Percentiles rank a stretch among this genome's conserved stretches.
Evolutionary conservation across 2,329 filamentous ascomycete genomes (phyloP).

Genomic region (Aureobasidium sp.): DNA sequence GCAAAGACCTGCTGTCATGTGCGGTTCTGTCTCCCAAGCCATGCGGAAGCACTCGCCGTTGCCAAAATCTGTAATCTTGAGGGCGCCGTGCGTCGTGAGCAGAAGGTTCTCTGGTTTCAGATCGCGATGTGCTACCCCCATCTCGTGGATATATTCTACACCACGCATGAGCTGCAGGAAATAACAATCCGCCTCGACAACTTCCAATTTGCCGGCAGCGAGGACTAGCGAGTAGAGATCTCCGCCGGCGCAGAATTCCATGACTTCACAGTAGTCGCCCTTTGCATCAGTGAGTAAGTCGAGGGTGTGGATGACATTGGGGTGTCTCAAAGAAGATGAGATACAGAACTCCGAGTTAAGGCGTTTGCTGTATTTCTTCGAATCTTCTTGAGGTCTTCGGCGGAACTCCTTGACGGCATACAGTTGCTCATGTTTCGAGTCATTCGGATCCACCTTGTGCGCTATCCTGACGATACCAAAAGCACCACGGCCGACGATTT

Average conservation of each 20-base stretch:
- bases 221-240: conserved; percentile 92
- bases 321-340: conserved; percentile 89
- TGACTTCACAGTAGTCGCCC: conserved; percentile 96
- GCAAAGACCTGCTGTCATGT: conserved; percentile 96
- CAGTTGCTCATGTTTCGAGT: conserved; percentile 70
- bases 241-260: conserved; percentile 97
- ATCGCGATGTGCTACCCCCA: conserved; percentile 96
- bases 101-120: conserved; percentile 95
- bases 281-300: conserved; percentile 93
- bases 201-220: conserved; percentile 82
- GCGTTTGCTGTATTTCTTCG: conserved; percentile 96
- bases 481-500: conserved; percentile 88
- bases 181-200: conserved; percentile 89
- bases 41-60: conserved; percentile 99
- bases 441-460: conserved; percentile 83
- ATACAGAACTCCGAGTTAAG: conserved; percentile 98
- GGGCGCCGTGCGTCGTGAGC: conserved; percentile 79
- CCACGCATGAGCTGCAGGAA: conserved; percentile 99
- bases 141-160: conserved; percentile 98
- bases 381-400: conserved; percentile 83
- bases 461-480: conserved; percentile 97
- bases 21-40: conserved; percentile 97
- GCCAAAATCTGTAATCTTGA: conserved; percentile 98
- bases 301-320: conserved; percentile 95
- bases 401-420: conserved; percentile 99